Conservation (phyloP, 225 moss, liverwort and hornwort species). For the Bryum argenteum region DNA sequence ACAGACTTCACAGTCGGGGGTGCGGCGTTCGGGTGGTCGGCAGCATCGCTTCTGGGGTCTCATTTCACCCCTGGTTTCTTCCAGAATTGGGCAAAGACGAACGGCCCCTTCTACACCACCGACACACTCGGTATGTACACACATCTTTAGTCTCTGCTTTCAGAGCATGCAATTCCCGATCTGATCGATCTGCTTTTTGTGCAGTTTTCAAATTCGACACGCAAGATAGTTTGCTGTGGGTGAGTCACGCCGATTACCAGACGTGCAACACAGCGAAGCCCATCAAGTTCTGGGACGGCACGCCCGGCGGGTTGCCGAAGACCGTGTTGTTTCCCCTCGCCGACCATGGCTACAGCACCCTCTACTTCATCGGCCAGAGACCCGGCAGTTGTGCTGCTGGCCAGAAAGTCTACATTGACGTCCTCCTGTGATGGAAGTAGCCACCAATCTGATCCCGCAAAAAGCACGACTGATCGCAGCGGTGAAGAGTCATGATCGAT, state of each 20-base stretch:
- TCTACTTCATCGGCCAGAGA: slow-evolving; percentile 1
- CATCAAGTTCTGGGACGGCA: not conserved
- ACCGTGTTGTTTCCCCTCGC: not conserved
- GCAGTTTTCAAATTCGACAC: not conserved
- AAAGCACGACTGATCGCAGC: no score
- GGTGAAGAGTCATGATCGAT: no score
- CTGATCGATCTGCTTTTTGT: not conserved
- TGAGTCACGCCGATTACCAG: not conserved
- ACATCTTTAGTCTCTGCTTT: no score
- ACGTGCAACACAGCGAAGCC: not conserved
- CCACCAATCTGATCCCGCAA: no score
- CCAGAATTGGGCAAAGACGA: not conserved
- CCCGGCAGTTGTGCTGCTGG: not conserved
- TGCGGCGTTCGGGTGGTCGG: not conserved
- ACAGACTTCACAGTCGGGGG: not conserved
- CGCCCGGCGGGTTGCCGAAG: not conserved
- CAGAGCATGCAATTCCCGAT: not conserved
- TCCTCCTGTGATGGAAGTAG: not conserved
- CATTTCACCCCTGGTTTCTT: not conserved
- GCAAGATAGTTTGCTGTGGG: not conserved
- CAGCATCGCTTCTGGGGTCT: no score
- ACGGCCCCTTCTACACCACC: not conserved
- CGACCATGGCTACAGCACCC: not conserved
- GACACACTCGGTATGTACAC: not conserved
- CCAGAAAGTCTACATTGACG: not conserved